These are phyloP conservation scores for Beta macrorhiza DNA, from an alignment of 179 eudicot species.

Conservation along the genomic window DNA sequence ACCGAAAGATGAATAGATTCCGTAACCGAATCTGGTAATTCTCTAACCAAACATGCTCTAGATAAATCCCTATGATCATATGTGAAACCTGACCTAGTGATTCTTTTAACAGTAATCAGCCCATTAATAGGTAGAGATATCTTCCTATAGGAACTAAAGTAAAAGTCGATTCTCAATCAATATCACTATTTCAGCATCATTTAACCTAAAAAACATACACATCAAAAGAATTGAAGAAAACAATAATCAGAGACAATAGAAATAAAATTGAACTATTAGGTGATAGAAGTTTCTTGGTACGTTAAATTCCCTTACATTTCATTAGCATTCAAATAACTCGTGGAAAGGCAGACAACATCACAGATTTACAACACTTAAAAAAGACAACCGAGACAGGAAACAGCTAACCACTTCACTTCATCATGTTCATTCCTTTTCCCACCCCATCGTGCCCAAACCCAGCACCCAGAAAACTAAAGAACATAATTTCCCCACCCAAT, in stretches of 20 bases:
- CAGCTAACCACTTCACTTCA: background rate
- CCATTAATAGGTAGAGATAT: background rate
- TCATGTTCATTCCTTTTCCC: background rate
- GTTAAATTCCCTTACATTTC: background rate
- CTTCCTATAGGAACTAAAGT: background rate
- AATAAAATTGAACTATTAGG: background rate
- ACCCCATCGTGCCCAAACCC: background rate
- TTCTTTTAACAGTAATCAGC: background rate
- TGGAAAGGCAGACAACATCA: background rate
- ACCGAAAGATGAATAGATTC: no score
- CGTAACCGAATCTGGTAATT: no score
- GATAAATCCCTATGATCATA: background rate
- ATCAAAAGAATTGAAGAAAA: background rate
- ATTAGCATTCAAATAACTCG: background rate
- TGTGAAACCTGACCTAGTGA: background rate
- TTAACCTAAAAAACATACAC: background rate
- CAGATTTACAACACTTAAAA: background rate
- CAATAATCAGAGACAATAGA: background rate
- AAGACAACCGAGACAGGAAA: background rate
- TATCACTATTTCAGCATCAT: background rate
- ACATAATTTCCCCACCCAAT: no score
- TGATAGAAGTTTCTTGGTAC: background rate
- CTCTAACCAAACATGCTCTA: no score
- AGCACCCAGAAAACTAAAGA: background rate
- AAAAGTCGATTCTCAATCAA: background rate